Conservation (phyloP, 2,329 filamentous ascomycete species). For the Teratosphaeria nubilosa region DNA sequence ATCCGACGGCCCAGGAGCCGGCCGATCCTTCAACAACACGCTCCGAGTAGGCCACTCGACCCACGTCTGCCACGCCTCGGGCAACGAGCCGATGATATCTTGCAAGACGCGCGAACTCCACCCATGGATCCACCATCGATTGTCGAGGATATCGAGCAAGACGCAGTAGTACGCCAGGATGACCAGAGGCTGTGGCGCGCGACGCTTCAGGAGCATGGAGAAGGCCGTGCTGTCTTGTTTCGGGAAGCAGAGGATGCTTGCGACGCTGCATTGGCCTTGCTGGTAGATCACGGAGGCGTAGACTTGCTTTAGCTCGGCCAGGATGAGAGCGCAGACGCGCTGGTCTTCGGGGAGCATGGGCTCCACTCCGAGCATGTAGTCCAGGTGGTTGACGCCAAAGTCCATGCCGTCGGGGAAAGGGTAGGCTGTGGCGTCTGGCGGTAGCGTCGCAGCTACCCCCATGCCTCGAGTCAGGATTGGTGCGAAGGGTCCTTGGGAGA, state of each 20-base stretch:
- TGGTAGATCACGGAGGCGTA: conserved; percentile 12
- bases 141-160: conserved; percentile 18
- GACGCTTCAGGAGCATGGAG: conserved; percentile 15
- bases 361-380: conserved; percentile 23
- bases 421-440: not conserved
- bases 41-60: conserved; percentile 21
- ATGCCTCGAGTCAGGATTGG: conserved; percentile 18
- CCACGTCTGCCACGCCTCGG: conserved; percentile 21
- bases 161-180: conserved; percentile 22
- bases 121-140: conserved; percentile 21
- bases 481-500: conserved; percentile 21
- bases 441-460: conserved; percentile 4
- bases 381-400: conserved; percentile 21
- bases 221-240: conserved; percentile 19
- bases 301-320: conserved; percentile 18
- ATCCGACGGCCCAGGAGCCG: not conserved
- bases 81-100: conserved; percentile 15
- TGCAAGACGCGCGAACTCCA: conserved; percentile 16
- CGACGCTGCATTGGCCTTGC: conserved; percentile 12
- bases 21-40: conserved; percentile 9
- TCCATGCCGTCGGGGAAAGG: conserved; percentile 18
- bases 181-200: conserved; percentile 20
- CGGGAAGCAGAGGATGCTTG: conserved; percentile 22
- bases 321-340: conserved; percentile 14
- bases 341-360: conserved; percentile 20